Base-by-base conservation (phyloP, 768 basidiomycete genomes). In the Termitomyces sp. region DNA sequence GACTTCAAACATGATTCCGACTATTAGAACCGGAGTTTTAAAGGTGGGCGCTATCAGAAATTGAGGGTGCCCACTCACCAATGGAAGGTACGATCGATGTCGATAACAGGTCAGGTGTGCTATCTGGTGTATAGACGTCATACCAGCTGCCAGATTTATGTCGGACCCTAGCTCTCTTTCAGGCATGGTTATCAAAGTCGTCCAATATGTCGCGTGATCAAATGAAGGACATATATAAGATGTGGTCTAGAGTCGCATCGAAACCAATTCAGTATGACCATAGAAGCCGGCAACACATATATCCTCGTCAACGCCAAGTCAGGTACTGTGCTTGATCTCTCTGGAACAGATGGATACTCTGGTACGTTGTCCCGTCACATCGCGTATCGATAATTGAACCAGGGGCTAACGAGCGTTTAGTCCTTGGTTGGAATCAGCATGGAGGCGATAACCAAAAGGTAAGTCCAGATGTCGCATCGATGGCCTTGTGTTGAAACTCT, bases 271-370 rank as follows among this genome's bases (percentile, higher is more conserved):
- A 63, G 3, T 20, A 67, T 65, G 66, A 13, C 53, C n/a, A 52
- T 66, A 48, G 18, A 65, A 57, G 29, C 55, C 29, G 61, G 63
- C 16, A 29, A 37, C 34, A 54, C 47, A 16, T 68, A 67, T 57
- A 49, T 58, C 44, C 47, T 68, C 47, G 33, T 61, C 34, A 68
- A 68, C 57, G 63, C 55, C 64, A 71, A 79, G 66, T 69, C 70
- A 7, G 71, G 69, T 15, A 80, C 75, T 13, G 74, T 66, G 24
- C 56, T 80, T 10, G 81, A 82, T 62, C 77, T 82, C 60, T 82
- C 81, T 33, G 79, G 75, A 29, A 71, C 64, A 8, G 78, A 81
- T 57, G 68, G 73, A 57, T 47, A 51, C 2, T 71, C 76, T 47
- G 69, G 76, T 77, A 62, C 2, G 55, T 51, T 15, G 34, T 5